phyloP scores from a whole-genome alignment of 73 alveolate species.

The Diophrys sp. region DNA sequence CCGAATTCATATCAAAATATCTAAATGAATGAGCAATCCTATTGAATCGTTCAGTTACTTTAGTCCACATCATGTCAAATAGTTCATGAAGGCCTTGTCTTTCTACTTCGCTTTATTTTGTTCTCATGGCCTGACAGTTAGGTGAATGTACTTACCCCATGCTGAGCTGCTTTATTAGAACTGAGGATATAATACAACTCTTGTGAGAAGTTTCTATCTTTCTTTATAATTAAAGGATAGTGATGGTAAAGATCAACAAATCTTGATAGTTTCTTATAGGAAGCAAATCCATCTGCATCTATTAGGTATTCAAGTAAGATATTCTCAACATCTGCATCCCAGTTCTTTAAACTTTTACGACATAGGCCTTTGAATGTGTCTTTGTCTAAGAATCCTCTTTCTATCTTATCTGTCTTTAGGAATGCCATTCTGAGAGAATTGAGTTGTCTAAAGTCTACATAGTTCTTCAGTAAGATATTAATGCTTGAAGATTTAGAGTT shows the following conservation, averaged over 20 bases:
- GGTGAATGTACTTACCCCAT: background rate
- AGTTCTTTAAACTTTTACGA: too few species aligned
- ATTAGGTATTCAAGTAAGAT: too few species aligned
- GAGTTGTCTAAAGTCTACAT: too few species aligned
- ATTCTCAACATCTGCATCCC: too few species aligned
- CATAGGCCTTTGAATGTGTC: too few species aligned
- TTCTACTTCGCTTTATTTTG: background rate
- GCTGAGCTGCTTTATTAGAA: background rate
- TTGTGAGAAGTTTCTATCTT: constrained; percentile 11
- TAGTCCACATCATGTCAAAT: constrained; percentile 8
- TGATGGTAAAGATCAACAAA: constrained; percentile 1
- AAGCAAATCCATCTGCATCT: too few species aligned
- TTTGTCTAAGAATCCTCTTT: too few species aligned
- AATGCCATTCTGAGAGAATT: too few species aligned
- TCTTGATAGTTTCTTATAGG: too few species aligned
- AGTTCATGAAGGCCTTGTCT: background rate
- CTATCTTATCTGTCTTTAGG: too few species aligned
- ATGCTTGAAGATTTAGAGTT: too few species aligned
- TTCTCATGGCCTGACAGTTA: background rate
- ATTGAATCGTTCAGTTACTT: constrained; percentile 12
- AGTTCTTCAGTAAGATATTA: too few species aligned
- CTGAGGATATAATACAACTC: constrained; percentile 6
- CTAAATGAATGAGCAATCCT: constrained; percentile 9
- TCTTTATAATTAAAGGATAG: background rate
- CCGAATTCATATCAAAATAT: constrained; percentile 12